Evolutionary conservation across 2,329 filamentous ascomycete genomes (phyloP).

Genomic region (Verticillium longisporum): DNA sequence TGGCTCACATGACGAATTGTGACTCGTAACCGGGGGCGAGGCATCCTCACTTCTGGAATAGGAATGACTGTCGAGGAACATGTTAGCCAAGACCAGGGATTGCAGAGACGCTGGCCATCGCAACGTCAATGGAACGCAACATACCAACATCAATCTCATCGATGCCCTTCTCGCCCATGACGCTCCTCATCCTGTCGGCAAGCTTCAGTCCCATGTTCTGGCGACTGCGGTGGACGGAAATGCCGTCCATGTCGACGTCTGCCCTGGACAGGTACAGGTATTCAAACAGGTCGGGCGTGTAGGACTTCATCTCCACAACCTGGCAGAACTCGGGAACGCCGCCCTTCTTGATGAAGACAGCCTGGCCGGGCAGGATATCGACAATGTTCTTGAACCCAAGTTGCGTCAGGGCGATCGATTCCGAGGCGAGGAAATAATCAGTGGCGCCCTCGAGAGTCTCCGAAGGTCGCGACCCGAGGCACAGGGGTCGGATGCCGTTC

Average conservation of each 20-base stretch:
- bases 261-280: constrained; percentile 39
- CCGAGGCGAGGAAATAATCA: constrained; percentile 89
- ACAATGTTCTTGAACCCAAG: constrained; percentile 71
- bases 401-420: constrained; percentile 76
- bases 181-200: constrained; percentile 62
- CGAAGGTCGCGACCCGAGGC: constrained; percentile 68
- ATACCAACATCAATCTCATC: constrained; percentile 64
- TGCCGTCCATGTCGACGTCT: constrained; percentile 78
- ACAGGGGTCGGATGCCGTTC: constrained; percentile 74
- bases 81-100: constrained; percentile 10
- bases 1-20: not conserved
- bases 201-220: constrained; percentile 82
- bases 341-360: constrained; percentile 79
- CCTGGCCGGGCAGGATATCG: constrained; percentile 77
- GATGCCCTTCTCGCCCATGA: constrained; percentile 62
- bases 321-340: constrained; percentile 67
- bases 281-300: constrained; percentile 80
- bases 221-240: constrained; percentile 76
- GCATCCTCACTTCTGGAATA: constrained; percentile 39
- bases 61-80: constrained; percentile 54
- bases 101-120: not conserved
- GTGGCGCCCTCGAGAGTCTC: constrained; percentile 52
- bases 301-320: constrained; percentile 59
- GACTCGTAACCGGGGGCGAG: not conserved
- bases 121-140: constrained; percentile 3